phyloP scores from a whole-genome alignment of 202 grass and related monocot species.

The Alloteropsis angusta region DNA sequence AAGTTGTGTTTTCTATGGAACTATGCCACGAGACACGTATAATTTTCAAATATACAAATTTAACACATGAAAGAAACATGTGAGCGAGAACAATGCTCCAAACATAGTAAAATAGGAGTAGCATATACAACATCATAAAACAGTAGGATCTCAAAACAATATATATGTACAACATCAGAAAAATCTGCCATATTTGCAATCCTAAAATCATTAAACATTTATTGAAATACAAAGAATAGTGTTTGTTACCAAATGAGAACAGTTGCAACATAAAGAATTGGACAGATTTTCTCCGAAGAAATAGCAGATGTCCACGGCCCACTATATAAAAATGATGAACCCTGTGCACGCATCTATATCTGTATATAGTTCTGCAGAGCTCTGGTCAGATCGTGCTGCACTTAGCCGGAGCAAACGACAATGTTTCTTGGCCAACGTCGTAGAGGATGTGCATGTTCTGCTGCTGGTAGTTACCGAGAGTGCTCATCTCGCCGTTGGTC shows the following conservation, averaged over 20 bases:
- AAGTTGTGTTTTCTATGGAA: neutral
- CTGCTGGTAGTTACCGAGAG: conserved; percentile 57
- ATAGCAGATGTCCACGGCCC: neutral
- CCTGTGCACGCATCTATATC: neutral
- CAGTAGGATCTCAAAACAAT: no score
- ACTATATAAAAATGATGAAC: neutral
- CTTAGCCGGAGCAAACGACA: conserved; percentile 45
- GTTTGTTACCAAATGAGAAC: no score
- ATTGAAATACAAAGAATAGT: no score
- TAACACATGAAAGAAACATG: neutral
- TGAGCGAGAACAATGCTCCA: no score
- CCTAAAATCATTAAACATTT: no score
- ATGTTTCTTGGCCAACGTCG: conserved; percentile 23
- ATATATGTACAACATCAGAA: no score
- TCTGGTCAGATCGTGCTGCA: conserved; percentile 33
- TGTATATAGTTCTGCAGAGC: neutral
- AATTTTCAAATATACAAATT: neutral
- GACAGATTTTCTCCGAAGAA: no score
- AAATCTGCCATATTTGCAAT: no score
- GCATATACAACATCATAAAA: no score
- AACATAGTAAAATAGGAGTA: no score
- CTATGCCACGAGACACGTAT: no score
- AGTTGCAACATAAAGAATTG: no score
- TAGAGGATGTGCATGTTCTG: conserved; percentile 53
- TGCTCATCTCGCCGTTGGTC: neutral